Percentiles rank a stretch among this genome's conserved stretches.
These are phyloP conservation scores for Pleurotus tuoliensis DNA, from an alignment of 768 basidiomycete species.

Conservation along the genomic window DNA sequence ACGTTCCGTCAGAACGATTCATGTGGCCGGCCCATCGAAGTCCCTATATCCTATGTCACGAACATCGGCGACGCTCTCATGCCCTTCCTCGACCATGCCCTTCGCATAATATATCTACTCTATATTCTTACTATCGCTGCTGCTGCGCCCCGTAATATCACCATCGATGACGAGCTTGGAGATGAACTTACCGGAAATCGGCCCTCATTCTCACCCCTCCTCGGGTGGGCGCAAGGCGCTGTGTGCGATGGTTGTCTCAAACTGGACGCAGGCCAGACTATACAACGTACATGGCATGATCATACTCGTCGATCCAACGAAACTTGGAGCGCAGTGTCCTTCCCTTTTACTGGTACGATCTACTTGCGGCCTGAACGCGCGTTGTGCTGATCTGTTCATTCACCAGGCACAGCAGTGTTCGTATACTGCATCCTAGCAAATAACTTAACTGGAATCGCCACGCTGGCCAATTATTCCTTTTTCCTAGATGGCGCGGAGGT, in stretches of 20 bases:
- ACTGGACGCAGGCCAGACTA: not conserved
- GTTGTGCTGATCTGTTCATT: not conserved
- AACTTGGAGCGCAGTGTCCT: not conserved
- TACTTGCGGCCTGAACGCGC: not conserved
- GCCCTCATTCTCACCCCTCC: not conserved
- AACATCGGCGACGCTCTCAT: not conserved
- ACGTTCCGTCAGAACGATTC: not conserved
- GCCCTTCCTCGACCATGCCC: not conserved
- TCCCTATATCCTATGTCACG: not conserved
- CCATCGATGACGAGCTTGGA: slow-evolving; percentile 2
- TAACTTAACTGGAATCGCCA: too few relatives aligned
- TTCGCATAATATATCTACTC: not conserved
- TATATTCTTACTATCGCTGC: not conserved
- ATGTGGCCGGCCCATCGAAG: not conserved
- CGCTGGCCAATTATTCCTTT: not conserved
- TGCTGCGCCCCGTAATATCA: not conserved
- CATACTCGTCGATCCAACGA: not conserved
- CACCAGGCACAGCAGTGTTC: not conserved
- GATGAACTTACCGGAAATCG: not conserved
- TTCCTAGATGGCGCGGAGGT: not conserved
- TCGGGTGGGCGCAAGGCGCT: not conserved
- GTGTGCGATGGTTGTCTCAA: not conserved
- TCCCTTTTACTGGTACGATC: not conserved
- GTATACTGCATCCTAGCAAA: slow-evolving; percentile 4
- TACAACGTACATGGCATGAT: not conserved